Evolutionary conservation across 73 alveolate genomes (phyloP).

Genomic region (Tetrahymena elliotti): DNA sequence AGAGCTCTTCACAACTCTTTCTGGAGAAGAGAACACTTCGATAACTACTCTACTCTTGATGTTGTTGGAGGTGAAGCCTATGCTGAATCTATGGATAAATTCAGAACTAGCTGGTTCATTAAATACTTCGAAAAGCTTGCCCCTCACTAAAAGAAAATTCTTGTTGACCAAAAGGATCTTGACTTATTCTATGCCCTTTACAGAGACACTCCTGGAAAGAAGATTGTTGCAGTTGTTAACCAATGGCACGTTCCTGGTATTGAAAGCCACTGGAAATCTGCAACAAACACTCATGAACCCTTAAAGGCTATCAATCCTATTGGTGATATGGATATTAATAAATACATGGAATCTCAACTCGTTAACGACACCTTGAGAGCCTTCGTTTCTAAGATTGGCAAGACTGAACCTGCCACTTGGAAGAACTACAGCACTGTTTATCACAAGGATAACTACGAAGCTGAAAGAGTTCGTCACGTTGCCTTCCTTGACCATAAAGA

Average conservation of each 20-base stretch:
- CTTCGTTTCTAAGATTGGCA: slow-evolving; percentile 29
- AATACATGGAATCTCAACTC: slow-evolving; percentile 10
- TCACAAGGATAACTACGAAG: slow-evolving; percentile 31
- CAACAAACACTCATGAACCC: slow-evolving; percentile 29
- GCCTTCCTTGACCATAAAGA: slow-evolving; percentile 17
- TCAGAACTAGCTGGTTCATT: slow-evolving; percentile 60
- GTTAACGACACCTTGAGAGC: slow-evolving; percentile 35
- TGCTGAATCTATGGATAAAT: slow-evolving; percentile 58
- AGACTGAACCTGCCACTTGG: slow-evolving; percentile 38
- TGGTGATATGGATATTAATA: slow-evolving; percentile 71
- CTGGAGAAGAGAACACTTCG: slow-evolving; percentile 50
- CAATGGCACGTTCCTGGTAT: slow-evolving; percentile 80
- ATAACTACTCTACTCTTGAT: slow-evolving; percentile 25
- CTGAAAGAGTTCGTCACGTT: slow-evolving; percentile 47
- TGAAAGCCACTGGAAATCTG: slow-evolving; percentile 65
- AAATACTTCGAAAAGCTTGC: slow-evolving; percentile 50
- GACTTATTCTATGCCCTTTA: slow-evolving; percentile 58
- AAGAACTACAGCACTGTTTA: slow-evolving; percentile 17
- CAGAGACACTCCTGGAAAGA: slow-evolving; percentile 53
- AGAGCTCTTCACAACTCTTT: slow-evolving; percentile 8
- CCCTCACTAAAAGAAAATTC: slow-evolving; percentile 64
- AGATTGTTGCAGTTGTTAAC: slow-evolving; percentile 74
- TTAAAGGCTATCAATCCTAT: slow-evolving; percentile 68
- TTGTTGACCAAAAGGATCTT: slow-evolving; percentile 63
- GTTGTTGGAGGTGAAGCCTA: slow-evolving; percentile 52